These are phyloP conservation scores for Podila clonocystis DNA, from an alignment of 192 early-diverging fungal species.

Conservation along the genomic window DNA sequence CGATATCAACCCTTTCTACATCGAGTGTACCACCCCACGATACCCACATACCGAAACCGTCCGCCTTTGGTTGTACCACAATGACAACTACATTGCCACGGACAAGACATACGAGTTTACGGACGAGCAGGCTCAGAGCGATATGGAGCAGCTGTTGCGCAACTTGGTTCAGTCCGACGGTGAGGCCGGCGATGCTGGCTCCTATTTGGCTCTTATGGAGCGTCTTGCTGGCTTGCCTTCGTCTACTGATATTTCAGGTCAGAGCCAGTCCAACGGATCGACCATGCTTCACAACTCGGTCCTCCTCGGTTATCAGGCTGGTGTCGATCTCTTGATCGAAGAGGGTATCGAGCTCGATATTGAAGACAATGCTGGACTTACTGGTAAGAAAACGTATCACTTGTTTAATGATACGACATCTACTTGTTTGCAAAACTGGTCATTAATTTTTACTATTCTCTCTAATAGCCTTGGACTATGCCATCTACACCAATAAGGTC, in stretches of 20 bases:
- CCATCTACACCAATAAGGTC: slow-evolving; percentile 40
- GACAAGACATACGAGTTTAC: slow-evolving; percentile 47
- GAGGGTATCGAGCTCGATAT: slow-evolving; percentile 49
- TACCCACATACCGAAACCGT: slow-evolving; percentile 41
- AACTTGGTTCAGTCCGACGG: slow-evolving; percentile 42
- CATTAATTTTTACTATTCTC: neutral
- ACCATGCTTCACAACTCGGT: slow-evolving; percentile 51
- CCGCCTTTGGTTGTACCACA: slow-evolving; percentile 34
- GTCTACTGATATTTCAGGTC: slow-evolving; percentile 36
- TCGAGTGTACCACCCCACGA: slow-evolving; percentile 46
- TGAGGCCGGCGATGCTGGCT: slow-evolving; percentile 23
- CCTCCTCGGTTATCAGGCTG: slow-evolving; percentile 36
- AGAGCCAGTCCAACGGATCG: slow-evolving; percentile 41
- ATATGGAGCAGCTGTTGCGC: slow-evolving; percentile 45
- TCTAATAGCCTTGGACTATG: slow-evolving; percentile 39
- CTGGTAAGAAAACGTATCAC: slow-evolving; percentile 15
- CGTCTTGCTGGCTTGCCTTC: slow-evolving; percentile 28
- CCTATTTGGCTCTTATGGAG: slow-evolving; percentile 28
- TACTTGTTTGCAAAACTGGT: too few species aligned
- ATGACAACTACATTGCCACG: slow-evolving; percentile 32
- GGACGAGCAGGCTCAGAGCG: slow-evolving; percentile 44
- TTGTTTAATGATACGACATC: too few species aligned
- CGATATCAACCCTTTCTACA: slow-evolving; percentile 44
- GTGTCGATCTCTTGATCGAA: slow-evolving; percentile 36
- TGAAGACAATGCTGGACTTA: slow-evolving; percentile 43